phyloP scores from a whole-genome alignment of 345 rosid species.

The Brassica nigra region DNA sequence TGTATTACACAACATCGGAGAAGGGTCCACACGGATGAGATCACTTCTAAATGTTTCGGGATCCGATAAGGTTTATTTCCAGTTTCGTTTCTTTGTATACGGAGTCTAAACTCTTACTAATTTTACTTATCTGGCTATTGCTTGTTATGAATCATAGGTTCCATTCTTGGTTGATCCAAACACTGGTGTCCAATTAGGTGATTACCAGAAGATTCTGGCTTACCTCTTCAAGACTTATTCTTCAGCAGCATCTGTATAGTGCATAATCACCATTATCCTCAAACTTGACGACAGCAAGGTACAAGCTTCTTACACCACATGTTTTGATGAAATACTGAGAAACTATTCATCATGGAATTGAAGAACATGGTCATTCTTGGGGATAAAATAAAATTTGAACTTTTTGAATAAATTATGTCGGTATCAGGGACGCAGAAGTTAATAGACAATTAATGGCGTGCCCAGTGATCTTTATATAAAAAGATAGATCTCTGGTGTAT shows the following conservation, averaged over 20 bases:
- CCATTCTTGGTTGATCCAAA: slow-evolving; percentile 78
- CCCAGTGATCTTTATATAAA: not conserved
- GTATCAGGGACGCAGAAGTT: not conserved
- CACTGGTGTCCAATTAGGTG: slow-evolving; percentile 61
- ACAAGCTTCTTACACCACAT: slow-evolving; percentile 11
- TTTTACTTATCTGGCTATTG: slow-evolving; percentile 5
- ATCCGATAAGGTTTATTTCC: slow-evolving; percentile 57
- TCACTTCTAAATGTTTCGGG: slow-evolving; percentile 62
- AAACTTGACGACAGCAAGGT: slow-evolving; percentile 5
- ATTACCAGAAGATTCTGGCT: slow-evolving; percentile 60
- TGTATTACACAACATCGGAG: slow-evolving; percentile 71
- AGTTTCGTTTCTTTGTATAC: not conserved
- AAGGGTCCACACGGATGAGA: slow-evolving; percentile 54
- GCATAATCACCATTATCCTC: not conserved
- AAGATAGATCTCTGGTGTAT: not conserved
- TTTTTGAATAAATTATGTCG: not conserved
- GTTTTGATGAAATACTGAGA: not conserved
- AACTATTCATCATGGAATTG: not conserved
- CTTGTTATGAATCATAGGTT: slow-evolving; percentile 49
- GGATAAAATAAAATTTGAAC: not conserved
- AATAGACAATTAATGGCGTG: not conserved
- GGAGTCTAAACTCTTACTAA: slow-evolving; percentile 2
- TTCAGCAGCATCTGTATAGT: slow-evolving; percentile 43
- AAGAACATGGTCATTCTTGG: not conserved
- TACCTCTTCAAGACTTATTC: slow-evolving; percentile 69